Percentiles rank a stretch among this genome's conserved stretches.
phyloP scores from a whole-genome alignment of 352 stramenopile genomes.

The Pythium pyrilobum region DNA sequence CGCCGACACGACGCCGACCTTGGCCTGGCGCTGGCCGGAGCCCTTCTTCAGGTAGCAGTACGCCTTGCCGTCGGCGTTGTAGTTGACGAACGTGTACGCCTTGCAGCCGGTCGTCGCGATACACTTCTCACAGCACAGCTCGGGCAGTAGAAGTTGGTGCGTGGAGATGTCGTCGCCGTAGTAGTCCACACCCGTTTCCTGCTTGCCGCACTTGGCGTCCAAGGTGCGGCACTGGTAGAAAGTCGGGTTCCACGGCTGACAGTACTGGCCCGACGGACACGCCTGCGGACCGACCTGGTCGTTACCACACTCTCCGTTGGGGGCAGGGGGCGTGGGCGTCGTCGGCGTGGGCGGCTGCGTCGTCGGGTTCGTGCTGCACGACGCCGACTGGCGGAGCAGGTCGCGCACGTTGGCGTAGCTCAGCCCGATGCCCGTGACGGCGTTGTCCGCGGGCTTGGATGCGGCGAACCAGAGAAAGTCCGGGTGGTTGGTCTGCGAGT shows the following conservation, averaged over 20 bases:
- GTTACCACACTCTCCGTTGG: slow-evolving; percentile 1
- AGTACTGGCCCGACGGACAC: slow-evolving; percentile 23
- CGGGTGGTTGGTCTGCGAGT: slow-evolving; percentile 46
- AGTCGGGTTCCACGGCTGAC: slow-evolving; percentile 25
- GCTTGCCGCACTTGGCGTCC: slow-evolving; percentile 26
- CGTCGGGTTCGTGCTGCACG: slow-evolving; percentile 5
- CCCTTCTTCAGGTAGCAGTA: slow-evolving; percentile 32
- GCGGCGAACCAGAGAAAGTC: slow-evolving; percentile 70
- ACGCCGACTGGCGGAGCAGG: slow-evolving; percentile 10
- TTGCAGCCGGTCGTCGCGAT: slow-evolving; percentile 17
- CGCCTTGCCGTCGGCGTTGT: slow-evolving; percentile 26
- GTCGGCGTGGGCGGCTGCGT: slow-evolving; percentile 19
- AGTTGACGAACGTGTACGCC: slow-evolving; percentile 27
- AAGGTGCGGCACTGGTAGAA: slow-evolving; percentile 30
- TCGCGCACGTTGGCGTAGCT: slow-evolving; percentile 10
- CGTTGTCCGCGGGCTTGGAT: not conserved
- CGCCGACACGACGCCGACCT: slow-evolving; percentile 15
- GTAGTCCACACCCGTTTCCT: slow-evolving; percentile 33
- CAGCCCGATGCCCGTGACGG: slow-evolving; percentile 7
- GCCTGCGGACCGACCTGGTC: slow-evolving; percentile 1
- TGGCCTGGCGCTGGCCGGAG: not conserved
- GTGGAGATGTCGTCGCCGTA: slow-evolving; percentile 32
- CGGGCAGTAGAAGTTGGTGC: slow-evolving; percentile 14
- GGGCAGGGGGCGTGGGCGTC: not conserved
- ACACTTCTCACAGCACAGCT: slow-evolving; percentile 28